Base-by-base conservation (phyloP, 345 rosid genomes). In the Linum trigynum region DNA sequence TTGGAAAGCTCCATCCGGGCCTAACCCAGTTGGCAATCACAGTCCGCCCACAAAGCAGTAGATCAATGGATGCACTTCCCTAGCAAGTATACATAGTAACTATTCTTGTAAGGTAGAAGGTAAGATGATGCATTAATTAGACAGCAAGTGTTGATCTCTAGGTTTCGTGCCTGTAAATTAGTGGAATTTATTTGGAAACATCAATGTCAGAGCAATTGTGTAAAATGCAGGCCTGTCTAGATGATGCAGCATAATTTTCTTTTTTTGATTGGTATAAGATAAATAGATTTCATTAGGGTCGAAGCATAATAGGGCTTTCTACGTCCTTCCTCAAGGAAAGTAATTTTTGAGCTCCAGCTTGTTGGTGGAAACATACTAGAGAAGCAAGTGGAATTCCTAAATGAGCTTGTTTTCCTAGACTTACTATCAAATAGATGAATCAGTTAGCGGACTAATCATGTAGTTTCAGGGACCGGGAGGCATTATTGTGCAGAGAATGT, bases 111-210 rank as follows among this genome's bases (percentile, higher is more conserved):
- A 57, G 38, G 23, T 35, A 55, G 67, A 40, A 60, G 55, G 61
- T 60, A 72, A 72, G 74, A 76, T 23, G 32, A 23, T 65, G 69
- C 53, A 62, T 39, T 69, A 59, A 60, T 48, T 64, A 71, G 70
- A n/a, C 62, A 38, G 63, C 55, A 23, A 68, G 65, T 38, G 57
- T 42, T 57, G 39, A 48, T 55, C 40, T 69, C 15, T 51, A 57
- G 73, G 55, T 11, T 71, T 50, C 57, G 64, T 62, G 74, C 57
- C 65, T 76, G 72, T 72, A 74, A 63, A 74, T 75, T 63, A 40
- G 9, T 68, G 58, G 67, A 59, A 42, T 60, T 71, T 62, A 42
- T 38, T 45, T 48, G 6, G 55, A 69, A 59, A 67, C 39, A 38
- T 57, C 66, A 39, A 60, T 73, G 41, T 50, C 40, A 57, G 51